Percentiles rank a stretch among this genome's conserved stretches.
These are phyloP conservation scores for Theobroma cacao DNA, from an alignment of 345 rosid genomes.

Conservation along the genomic window DNA sequence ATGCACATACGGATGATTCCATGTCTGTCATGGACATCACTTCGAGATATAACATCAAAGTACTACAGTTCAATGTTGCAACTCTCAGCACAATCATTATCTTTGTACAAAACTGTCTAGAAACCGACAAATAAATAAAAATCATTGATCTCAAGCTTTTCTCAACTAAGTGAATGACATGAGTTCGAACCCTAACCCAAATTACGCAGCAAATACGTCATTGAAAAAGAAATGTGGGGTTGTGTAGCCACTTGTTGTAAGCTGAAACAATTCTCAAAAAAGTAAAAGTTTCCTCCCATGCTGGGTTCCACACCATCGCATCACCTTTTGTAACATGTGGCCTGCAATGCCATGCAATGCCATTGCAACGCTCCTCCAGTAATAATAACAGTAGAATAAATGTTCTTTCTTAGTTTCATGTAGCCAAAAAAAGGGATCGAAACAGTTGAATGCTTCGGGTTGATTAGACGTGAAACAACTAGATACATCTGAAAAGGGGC, in stretches of 20 bases:
- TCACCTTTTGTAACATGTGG: background rate
- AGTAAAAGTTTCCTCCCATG: background rate
- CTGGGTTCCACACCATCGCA: slow-evolving; percentile 5
- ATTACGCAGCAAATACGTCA: background rate
- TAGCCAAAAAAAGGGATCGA: background rate
- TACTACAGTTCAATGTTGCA: background rate
- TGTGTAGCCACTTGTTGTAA: background rate
- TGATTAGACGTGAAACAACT: slow-evolving; percentile 10
- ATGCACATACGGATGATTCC: background rate
- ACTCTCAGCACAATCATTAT: background rate
- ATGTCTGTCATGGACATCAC: slow-evolving; percentile 3
- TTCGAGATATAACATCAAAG: background rate
- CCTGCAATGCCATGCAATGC: background rate
- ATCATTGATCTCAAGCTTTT: background rate
- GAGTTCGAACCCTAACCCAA: slow-evolving; percentile 5
- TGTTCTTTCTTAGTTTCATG: background rate
- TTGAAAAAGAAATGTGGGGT: background rate
- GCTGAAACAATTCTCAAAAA: background rate
- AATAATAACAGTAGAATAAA: no score
- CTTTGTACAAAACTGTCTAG: background rate
- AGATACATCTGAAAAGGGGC: background rate
- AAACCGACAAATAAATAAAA: background rate
- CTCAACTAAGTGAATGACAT: background rate
- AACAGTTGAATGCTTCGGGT: background rate
- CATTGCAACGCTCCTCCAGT: background rate